Conservation (phyloP, 805 yeast genomes). For the Ogataea pignaliae region DNA sequence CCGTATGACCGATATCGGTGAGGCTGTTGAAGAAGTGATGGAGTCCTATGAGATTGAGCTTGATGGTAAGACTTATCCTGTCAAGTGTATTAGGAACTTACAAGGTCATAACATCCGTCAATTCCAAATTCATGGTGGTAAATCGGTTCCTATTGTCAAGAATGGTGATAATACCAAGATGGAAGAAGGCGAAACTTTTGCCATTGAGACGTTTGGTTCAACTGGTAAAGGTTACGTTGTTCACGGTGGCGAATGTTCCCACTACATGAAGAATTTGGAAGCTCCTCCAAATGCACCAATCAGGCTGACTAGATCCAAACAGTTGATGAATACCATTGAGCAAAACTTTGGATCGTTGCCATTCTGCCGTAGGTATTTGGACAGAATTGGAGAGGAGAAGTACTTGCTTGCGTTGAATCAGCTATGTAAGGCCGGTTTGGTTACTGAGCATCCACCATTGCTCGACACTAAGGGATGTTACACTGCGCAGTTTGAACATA, state of each 20-base stretch:
- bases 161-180: conserved; percentile 92
- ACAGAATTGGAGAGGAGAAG: conserved; percentile 86
- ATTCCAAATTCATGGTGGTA: conserved; percentile 87
- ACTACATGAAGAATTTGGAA: conserved; percentile 67
- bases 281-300: conserved; percentile 48
- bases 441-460: conserved; percentile 91
- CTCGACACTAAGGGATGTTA: conserved; percentile 78
- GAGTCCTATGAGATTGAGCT: conserved; percentile 92
- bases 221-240: conserved; percentile 93
- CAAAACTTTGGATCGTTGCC: conserved; percentile 90
- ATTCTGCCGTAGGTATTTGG: conserved; percentile 93
- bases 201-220: conserved; percentile 96
- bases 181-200: conserved; percentile 98
- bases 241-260: conserved; percentile 89
- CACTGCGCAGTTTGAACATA: conserved; percentile 97
- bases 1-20: conserved; percentile 91
- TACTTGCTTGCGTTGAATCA: conserved; percentile 82
- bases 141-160: conserved; percentile 93
- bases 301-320: conserved; percentile 62
- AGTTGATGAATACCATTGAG: conserved; percentile 65
- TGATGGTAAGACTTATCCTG: conserved; percentile 78
- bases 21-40: conserved; percentile 94
- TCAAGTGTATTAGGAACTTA: conserved; percentile 85
- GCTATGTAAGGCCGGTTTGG: conserved; percentile 80
- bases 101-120: conserved; percentile 92